Conservation (phyloP, 2,329 filamentous ascomycete genomes). For the Leptodontidium sp. region DNA sequence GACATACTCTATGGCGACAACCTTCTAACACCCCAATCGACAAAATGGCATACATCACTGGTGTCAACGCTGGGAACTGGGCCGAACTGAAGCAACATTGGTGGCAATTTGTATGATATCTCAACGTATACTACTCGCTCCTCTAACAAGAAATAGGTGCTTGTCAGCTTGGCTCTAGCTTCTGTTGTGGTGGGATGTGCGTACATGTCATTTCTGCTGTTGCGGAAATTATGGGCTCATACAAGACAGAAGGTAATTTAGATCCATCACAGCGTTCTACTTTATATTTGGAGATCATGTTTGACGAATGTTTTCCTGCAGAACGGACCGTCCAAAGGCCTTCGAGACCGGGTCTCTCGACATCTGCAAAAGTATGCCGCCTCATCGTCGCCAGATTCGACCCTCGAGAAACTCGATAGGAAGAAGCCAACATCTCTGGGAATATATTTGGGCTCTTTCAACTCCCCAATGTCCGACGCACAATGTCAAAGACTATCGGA, state of each 20-base stretch:
- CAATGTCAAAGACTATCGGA: slow-evolving; percentile 23
- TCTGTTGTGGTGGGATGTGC: slow-evolving; percentile 39
- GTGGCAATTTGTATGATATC: slow-evolving; percentile 51
- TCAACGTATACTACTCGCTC: background rate
- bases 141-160: slow-evolving; percentile 41
- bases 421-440: slow-evolving; percentile 40
- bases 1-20: slow-evolving; percentile 12
- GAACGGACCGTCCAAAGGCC: background rate
- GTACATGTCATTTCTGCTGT: slow-evolving; percentile 45
- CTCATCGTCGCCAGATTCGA: slow-evolving; percentile 16
- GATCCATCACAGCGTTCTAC: background rate
- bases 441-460: slow-evolving; percentile 44
- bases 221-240: slow-evolving; percentile 39
- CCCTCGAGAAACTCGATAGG: slow-evolving; percentile 21
- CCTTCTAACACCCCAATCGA: background rate
- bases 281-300: background rate
- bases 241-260: slow-evolving; percentile 27
- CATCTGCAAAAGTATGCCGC: slow-evolving; percentile 30
- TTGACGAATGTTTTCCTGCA: slow-evolving; percentile 11
- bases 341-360: slow-evolving; percentile 1
- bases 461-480: slow-evolving; percentile 19
- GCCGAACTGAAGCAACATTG: slow-evolving; percentile 49
- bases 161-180: slow-evolving; percentile 47
- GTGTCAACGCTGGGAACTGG: slow-evolving; percentile 46
- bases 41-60: slow-evolving; percentile 30